Conservation (phyloP, 2,329 filamentous ascomycete genomes). For the Corynespora cassiicola region DNA sequence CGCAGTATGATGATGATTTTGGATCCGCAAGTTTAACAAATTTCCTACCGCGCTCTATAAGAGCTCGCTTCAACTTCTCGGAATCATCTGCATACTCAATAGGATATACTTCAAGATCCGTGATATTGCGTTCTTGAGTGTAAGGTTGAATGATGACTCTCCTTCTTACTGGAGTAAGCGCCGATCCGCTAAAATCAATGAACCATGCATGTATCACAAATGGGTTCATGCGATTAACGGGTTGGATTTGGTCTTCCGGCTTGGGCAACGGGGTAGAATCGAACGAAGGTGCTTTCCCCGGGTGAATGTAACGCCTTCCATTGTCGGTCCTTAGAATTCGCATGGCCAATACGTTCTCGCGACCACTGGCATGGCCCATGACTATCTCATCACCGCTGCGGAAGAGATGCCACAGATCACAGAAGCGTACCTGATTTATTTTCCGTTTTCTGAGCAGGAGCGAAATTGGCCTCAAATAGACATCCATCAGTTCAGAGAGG, state of each 20-base stretch:
- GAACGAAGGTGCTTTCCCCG: not conserved
- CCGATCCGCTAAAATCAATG: constrained; percentile 7
- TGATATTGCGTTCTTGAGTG: constrained; percentile 46
- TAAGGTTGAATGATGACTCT: constrained; percentile 15
- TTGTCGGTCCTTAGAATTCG: not conserved
- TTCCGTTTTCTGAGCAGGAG: not conserved
- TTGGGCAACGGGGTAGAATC: not conserved
- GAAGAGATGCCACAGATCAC: constrained; percentile 21
- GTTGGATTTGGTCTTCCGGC: not conserved
- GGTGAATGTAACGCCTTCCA: not conserved
- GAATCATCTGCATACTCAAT: constrained; percentile 27
- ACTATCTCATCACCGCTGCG: constrained; percentile 32
- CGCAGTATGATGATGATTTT: not conserved
- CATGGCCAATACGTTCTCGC: too few species aligned
- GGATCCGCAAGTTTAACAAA: constrained; percentile 1
- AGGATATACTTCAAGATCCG: constrained; percentile 45
- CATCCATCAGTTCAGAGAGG: constrained; percentile 2
- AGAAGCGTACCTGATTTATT: constrained; percentile 10
- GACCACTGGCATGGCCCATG: too few species aligned
- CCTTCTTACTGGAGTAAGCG: not conserved
- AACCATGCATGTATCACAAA: constrained; percentile 6
- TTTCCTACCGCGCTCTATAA: constrained; percentile 1
- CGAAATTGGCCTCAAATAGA: not conserved
- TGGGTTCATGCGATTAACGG: constrained; percentile 2
- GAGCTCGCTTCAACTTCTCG: not conserved